These are phyloP conservation scores for Talaromyces pinophilus DNA, from an alignment of 2,329 filamentous ascomycete genomes.

Conservation along the genomic window DNA sequence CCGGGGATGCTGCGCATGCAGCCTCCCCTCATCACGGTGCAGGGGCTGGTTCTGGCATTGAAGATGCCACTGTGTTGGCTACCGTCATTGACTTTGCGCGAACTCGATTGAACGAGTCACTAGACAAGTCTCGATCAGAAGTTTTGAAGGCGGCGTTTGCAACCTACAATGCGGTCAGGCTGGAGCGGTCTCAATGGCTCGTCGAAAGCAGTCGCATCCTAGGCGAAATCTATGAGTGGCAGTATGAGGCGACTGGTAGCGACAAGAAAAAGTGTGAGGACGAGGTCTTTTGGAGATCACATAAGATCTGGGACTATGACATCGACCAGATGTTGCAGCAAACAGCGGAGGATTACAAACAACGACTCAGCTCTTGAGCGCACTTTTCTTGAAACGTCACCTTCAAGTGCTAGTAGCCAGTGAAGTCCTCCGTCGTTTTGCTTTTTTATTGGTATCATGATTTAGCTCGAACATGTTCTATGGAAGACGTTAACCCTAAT, in stretches of 20 bases:
- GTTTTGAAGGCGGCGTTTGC: constrained; percentile 45
- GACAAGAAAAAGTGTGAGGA: constrained; percentile 32
- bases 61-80: constrained; percentile 38
- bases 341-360: constrained; percentile 8
- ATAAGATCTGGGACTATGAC: constrained; percentile 40
- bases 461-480: background rate
- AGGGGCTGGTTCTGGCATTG: constrained; percentile 43
- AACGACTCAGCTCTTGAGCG: background rate
- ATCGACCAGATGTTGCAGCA: constrained; percentile 35
- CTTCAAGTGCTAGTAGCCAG: background rate
- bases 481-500: background rate
- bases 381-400: background rate
- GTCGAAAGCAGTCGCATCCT: constrained; percentile 54
- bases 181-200: constrained; percentile 53
- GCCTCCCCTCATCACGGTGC: constrained; percentile 42
- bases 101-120: background rate
- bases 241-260: constrained; percentile 30
- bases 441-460: background rate
- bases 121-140: background rate
- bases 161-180: constrained; percentile 54
- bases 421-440: background rate
- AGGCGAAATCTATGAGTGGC: constrained; percentile 36
- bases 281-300: constrained; percentile 30
- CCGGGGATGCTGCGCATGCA: constrained; percentile 45
- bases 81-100: constrained; percentile 50